Percentiles rank a stretch among this genome's conserved stretches.
phyloP scores from a whole-genome alignment of 371 early-diverging fungal species.

The Polyrhizophydium stewartii region DNA sequence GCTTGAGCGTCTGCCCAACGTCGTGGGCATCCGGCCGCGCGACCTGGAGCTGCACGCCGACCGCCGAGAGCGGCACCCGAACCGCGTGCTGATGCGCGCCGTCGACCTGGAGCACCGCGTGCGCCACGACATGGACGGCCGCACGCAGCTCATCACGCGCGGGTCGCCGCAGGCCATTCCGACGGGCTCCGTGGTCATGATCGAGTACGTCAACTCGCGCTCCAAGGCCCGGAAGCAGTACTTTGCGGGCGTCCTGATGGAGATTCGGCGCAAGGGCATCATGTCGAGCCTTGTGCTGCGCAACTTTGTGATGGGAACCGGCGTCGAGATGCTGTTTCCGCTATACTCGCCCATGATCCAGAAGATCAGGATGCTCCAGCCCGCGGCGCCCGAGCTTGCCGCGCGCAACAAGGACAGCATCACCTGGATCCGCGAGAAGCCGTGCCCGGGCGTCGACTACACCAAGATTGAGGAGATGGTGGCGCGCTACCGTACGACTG shows the following conservation, averaged over 20 bases:
- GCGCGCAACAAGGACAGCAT: constrained; percentile 19
- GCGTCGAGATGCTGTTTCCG: constrained; percentile 42
- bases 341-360: constrained; percentile 40
- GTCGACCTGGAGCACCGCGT: constrained; percentile 33
- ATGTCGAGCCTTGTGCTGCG: constrained; percentile 33
- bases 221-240: constrained; percentile 27
- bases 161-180: constrained; percentile 24
- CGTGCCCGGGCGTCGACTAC: constrained; percentile 22
- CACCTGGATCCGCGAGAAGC: constrained; percentile 23
- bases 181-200: constrained; percentile 39
- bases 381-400: constrained; percentile 11
- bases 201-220: constrained; percentile 37
- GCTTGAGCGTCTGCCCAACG: constrained; percentile 7
- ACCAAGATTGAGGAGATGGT: constrained; percentile 35
- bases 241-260: constrained; percentile 44
- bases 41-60: constrained; percentile 16
- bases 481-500: constrained; percentile 24
- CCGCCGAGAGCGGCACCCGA: constrained; percentile 17
- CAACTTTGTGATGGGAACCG: constrained; percentile 38
- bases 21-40: constrained; percentile 4
- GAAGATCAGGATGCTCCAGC: constrained; percentile 39
- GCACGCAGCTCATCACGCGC: constrained; percentile 25
- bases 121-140: constrained; percentile 31
- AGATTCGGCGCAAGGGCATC: constrained; percentile 33
- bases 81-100: constrained; percentile 26